Evolutionary conservation across 129 eudicot genomes (phyloP), one percentile per base, ranked within the genome.

Genomic region (Flaveria robusta): DNA sequence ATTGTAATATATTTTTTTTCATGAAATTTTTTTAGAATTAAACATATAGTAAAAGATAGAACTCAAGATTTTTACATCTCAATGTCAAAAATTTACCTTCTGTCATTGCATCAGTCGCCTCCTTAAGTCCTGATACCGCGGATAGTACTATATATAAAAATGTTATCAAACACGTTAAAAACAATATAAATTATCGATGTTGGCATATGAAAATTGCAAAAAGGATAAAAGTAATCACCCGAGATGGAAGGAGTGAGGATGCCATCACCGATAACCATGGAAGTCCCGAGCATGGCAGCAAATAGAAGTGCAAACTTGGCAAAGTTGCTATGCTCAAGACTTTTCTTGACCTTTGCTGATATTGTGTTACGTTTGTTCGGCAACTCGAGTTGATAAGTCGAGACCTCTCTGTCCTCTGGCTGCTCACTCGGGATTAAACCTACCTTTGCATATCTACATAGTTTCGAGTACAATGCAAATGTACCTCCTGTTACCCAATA

Each of bases 261-360:
- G 51, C 96, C 97, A 68, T 91, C 97, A 54, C 97, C 97, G 16
- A 91, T 82, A 56, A 91, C 96, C 88, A 91, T 85, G 27, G 96
- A 87, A 71, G 91, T 88, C 66, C 96, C 92, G 4, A 91, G 87
- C 94, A 91, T 89, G 1, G 97, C 87, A 45, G 79, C 82, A 47
- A 91, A 87, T 26, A 91, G 51, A 27, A 91, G 85, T 22, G 82
- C 49, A 65, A 60, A 82, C 81, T 87, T 89, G 0, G 96, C 87
- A 71, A 88, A 77, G 9, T 26, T 20, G 63, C 91, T 90, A 3
- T 46, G 74, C 60, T 93, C 98, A 0, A 93, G 83, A 62, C 3
- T 78, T 13, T 83, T 71, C 80, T 88, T 81, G 20, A 93, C 51
- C 63, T 72, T 80, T 2, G 96, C 77, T 13, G 98, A 86, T 51